Evolutionary conservation across 1,284 basidiomycete genomes (phyloP), one percentile per base, ranked within the genome.

Genomic region (Sanghuangporus baumii): DNA sequence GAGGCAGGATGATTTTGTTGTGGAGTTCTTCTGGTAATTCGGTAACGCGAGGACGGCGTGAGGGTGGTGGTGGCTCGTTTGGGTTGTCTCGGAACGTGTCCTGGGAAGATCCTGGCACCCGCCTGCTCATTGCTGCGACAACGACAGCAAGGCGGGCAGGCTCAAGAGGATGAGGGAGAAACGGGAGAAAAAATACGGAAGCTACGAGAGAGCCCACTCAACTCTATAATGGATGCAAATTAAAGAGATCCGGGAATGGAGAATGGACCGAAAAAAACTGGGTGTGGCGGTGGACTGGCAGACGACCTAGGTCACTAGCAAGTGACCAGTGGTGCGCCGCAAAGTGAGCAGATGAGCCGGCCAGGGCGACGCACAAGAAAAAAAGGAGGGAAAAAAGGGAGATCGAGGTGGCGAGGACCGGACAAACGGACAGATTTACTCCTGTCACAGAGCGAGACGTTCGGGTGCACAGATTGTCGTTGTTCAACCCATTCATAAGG

Each of bases 401-500:
- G 62, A 48, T 55, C 50, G 58, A 63, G 48, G 62, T 52, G 59
- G 40, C 43, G 51, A 64, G 48, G 46, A 41, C 38, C 59, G 58
- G 31, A 46, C 31, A 47, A 51, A 50, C 41, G 59, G 52, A 54
- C 34, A 43, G 55, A 57, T 38, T n/a, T n/a, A 23, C 41, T 46
- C 47, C 60, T 52, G 61, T 48, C 20, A 57, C 55, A 62, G 48
- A 50, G 48, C 41, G 55, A 34, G 18, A 48, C 50, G 46, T 56
- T 62, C 61, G 46, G 61, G 57, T 54, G 58, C 46, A 41, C 57
- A 41, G 58, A 36, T 55, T 61, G 54, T 54, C 57, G 59, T 31
- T 26, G 43, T n/a, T 57, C 55, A 43, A 60, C 43, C 47, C 50
- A 59, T 43, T 54, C 59, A 61, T 64, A 64, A 61, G 63, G 63